Conservation (phyloP, 768 basidiomycete genomes). For the Grammothele lineata region DNA sequence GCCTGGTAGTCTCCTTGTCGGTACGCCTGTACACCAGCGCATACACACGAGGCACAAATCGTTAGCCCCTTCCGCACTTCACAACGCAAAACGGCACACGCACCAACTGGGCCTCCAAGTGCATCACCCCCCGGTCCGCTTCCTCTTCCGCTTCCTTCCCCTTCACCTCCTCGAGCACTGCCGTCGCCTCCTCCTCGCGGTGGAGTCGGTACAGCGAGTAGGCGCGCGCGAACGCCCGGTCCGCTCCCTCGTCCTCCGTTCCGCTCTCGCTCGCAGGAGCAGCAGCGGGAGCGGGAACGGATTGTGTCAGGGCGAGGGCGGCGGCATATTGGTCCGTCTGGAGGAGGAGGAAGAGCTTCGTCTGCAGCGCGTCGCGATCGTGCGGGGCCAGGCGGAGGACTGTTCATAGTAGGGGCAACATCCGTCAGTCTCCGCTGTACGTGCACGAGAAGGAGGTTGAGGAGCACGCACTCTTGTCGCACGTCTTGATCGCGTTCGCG, state of each 20-base stretch:
- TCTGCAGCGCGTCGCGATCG: conserved; percentile 71
- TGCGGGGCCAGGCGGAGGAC: conserved; percentile 66
- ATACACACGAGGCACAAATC: background rate
- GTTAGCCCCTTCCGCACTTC: no score
- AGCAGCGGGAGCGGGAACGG: no score
- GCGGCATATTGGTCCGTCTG: conserved; percentile 79
- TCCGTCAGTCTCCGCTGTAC: background rate
- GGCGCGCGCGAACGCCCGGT: conserved; percentile 60
- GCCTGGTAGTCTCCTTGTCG: conserved; percentile 70
- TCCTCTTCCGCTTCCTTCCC: conserved; percentile 31
- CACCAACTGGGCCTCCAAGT: conserved; percentile 88
- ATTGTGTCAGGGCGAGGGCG: conserved; percentile 52
- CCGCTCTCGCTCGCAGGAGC: no score
- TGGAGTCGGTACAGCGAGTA: conserved; percentile 88
- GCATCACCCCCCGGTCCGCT: conserved; percentile 57
- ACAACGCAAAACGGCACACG: conserved; percentile 30
- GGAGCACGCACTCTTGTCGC: conserved; percentile 86
- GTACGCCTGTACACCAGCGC: conserved; percentile 57
- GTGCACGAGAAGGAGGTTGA: background rate
- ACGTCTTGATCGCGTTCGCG: conserved; percentile 82
- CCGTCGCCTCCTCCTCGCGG: conserved; percentile 61
- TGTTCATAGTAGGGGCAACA: no score
- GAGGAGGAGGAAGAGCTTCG: conserved; percentile 82
- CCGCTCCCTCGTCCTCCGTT: conserved; percentile 31
- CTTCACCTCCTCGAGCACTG: conserved; percentile 48